phyloP scores from a whole-genome alignment of 176 grass and related monocot genomes.

The Carex littledalei region DNA sequence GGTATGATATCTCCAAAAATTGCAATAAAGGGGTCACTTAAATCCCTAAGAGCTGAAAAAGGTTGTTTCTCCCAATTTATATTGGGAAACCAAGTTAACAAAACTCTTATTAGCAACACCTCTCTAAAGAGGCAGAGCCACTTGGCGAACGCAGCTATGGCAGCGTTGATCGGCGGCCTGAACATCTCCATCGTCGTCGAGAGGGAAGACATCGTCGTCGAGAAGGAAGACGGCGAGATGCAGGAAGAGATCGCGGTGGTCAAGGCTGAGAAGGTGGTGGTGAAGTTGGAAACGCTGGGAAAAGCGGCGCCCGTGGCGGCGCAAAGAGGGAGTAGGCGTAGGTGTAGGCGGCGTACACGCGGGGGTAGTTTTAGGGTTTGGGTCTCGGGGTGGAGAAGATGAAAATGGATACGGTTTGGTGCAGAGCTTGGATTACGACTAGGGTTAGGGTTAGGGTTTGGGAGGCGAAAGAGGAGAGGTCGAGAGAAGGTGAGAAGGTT shows the following conservation, averaged over 20 bases:
- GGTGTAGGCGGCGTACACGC: neutral
- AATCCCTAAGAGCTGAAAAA: conserved; percentile 73
- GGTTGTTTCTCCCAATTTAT: conserved; percentile 93
- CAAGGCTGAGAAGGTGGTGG: conserved; percentile 46
- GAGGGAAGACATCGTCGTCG: conserved; percentile 45
- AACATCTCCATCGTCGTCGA: conserved; percentile 55
- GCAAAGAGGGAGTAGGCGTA: conserved; percentile 2
- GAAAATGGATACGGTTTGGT: conserved; percentile 8
- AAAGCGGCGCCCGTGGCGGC: conserved; percentile 26
- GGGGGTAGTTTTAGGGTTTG: conserved; percentile 25
- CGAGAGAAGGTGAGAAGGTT: conserved; percentile 30
- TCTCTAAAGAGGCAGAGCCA: conserved; percentile 90
- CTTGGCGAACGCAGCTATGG: conserved; percentile 62
- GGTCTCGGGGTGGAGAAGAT: conserved; percentile 21
- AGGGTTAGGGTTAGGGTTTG: conserved; percentile 29
- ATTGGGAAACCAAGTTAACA: conserved; percentile 97
- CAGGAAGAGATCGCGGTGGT: neutral
- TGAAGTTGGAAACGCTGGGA: conserved; percentile 27
- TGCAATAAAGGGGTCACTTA: conserved; percentile 84
- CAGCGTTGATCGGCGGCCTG: conserved; percentile 58
- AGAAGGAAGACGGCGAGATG: conserved; percentile 39
- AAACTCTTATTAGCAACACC: conserved; percentile 77
- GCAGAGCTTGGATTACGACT: neutral
- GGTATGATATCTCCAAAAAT: conserved; percentile 89
- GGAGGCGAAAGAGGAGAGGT: conserved; percentile 17